Base-by-base conservation (phyloP, 2,329 filamentous ascomycete species). In the Plectosphaerella sp. region DNA sequence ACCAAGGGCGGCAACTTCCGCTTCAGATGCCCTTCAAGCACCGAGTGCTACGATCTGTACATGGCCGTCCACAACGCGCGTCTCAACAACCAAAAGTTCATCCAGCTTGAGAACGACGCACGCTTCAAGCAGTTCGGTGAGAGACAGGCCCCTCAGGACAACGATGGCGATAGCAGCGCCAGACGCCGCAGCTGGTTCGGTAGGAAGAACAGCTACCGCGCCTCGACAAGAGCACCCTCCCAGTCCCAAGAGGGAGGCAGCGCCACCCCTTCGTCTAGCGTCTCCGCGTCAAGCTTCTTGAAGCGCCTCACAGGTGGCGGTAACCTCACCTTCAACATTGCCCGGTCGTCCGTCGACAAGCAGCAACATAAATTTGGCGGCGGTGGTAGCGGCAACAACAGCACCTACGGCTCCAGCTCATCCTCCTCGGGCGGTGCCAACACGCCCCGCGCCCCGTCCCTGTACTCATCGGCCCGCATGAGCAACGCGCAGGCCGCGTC, bases 71-170 rank as follows among this genome's bases (percentile, higher is more conserved):
- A 97, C 68, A 81, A 88, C 55, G 86, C 92, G 18, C 88, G 94
- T 47, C 88, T 96, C 66, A 90, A 96, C 71, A 97, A 97, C 65
- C 87, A 91, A 50, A 93, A 91, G 51, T 97, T 93, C 71, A 91
- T 81, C 52, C 75, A 82, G 47, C 75, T 87, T 16, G 81, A 83
- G 60, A 79, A 86, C 57, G 82, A 86, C 58, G 89, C 75, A 66
- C 86, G 68, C 59, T 91, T 75, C 80, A 90, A 77, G 78, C 88
- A 73, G 72, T 95, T 78, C 73, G 90, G 77, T 58, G 85, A 75
- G 71, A 76, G 65, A 58, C 76, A 78, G 61, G 59, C 71, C 58
- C 62, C 74, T 54, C 65, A 78, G 60, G 75, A 77, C 60, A 66
- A 81, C 61, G 79, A 72, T 59, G 71, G 68, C 47, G 71, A 72